Conservation (phyloP, 805 yeast species). For the Metschnikowia bowlesiae region DNA sequence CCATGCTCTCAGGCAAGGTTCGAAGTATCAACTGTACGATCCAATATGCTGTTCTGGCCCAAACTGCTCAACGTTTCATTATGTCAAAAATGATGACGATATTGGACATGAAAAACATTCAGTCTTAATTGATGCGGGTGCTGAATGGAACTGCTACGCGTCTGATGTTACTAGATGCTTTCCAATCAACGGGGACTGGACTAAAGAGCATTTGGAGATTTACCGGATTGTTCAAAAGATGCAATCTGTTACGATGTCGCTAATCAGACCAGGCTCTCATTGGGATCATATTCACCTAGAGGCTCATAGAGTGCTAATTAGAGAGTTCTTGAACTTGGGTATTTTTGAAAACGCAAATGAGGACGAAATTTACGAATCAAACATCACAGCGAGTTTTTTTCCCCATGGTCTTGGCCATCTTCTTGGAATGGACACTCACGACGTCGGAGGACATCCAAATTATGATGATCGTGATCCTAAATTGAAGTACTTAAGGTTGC, state of each 20-base stretch:
- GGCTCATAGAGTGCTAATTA: conserved; percentile 75
- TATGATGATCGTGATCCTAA: conserved; percentile 79
- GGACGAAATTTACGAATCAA: conserved; percentile 65
- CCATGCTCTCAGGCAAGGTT: conserved; percentile 91
- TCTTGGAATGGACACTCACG: conserved; percentile 94
- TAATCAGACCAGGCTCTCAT: conserved; percentile 71
- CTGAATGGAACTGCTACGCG: conserved; percentile 93
- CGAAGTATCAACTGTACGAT: conserved; percentile 83
- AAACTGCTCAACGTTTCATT: conserved; percentile 86
- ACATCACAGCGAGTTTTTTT: conserved; percentile 72
- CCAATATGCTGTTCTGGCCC: conserved; percentile 96
- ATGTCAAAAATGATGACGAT: conserved; percentile 68
- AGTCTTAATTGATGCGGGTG: conserved; percentile 91
- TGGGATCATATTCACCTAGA: conserved; percentile 85
- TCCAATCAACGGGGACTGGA: conserved; percentile 89
- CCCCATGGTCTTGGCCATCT: conserved; percentile 97
- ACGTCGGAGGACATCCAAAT: conserved; percentile 85
- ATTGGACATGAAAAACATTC: conserved; percentile 55
- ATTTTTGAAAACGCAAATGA: conserved; percentile 58
- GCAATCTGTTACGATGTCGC: conserved; percentile 70
- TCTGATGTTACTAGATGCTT: conserved; percentile 93
- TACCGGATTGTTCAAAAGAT: conserved; percentile 76
- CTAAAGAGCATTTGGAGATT: conserved; percentile 77
- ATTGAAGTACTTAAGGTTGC: conserved; percentile 71
- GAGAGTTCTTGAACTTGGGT: conserved; percentile 68